Evolutionary conservation across 305 asterid species (phyloP), one percentile per base, ranked within the genome.

Genomic region (Solanum chacoense): DNA sequence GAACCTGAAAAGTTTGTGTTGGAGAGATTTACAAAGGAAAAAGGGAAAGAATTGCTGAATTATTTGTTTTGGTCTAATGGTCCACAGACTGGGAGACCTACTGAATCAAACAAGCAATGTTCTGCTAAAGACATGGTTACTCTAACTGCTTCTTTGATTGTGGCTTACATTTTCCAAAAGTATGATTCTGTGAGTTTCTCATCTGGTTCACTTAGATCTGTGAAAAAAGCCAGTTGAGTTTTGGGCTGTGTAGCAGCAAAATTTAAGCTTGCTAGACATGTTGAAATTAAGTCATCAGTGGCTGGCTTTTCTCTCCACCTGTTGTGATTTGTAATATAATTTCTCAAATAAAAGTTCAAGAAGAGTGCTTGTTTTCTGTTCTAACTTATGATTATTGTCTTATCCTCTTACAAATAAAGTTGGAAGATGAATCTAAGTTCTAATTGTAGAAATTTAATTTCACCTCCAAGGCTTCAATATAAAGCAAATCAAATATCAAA

Each of bases 31-130:
- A 91, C 95, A 0, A 87, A 91, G 90, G 93, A 89, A 12, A 94
- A 92, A 35, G 98, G 98, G 9, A 75, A 90, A 14, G 93, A 91
- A 88, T 90, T 96, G 90, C 89, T 96, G 31, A 89, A 93, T 89
- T 96, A 95, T 91, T 92, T 96, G 79, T 96, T 71, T 88, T 96
- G 99, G 99, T 96, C 99, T 3, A 96, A 96, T 38, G 99, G 99
- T 42, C 99, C 98, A 8, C 98, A 95, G 91, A 89, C 92, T 8
- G 98, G 98, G 63, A 11, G 91, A 5, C 98, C 99, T 1, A 91
- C 88, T 28, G 94, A 92, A 6, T 42, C 94, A 22, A 96, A 96
- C 91, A 96, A 96, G 91, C 99, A 97, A 89, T 97, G 98, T 59
- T 92, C 98, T 7, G 99, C 85, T 3, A 91, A 91, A 81, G 99